phyloP scores from a whole-genome alignment of 257 asterid genomes.

The Penstemon eatonii region DNA sequence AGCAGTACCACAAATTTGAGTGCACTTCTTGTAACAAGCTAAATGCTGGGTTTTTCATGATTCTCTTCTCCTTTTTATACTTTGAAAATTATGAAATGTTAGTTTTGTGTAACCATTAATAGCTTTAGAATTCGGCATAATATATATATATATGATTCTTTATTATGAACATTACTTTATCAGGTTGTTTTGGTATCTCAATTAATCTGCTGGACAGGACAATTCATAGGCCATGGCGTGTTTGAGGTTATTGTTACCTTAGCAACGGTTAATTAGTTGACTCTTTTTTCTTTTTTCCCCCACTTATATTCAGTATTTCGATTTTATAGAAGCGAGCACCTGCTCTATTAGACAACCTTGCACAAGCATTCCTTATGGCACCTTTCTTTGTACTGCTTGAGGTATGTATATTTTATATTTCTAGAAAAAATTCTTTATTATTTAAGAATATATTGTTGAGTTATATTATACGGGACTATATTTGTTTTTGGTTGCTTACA shows the following conservation, averaged over 20 bases:
- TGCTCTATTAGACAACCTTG: slow-evolving; percentile 89
- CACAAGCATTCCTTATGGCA: slow-evolving; percentile 94
- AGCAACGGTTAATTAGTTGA: too few species aligned
- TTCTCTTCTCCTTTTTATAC: not conserved
- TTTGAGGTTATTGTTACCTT: slow-evolving; percentile 66
- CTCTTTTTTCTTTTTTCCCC: not conserved
- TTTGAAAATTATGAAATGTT: not conserved
- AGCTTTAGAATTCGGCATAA: not conserved
- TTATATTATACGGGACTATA: too few species aligned
- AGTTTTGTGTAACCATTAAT: not conserved
- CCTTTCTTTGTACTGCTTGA: slow-evolving; percentile 90
- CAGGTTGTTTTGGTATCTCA: slow-evolving; percentile 87
- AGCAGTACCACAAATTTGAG: not conserved
- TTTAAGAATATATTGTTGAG: too few species aligned
- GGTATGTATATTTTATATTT: slow-evolving; percentile 39
- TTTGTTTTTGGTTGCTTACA: slow-evolving; percentile 22
- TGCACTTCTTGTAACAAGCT: not conserved
- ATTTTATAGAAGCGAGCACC: slow-evolving; percentile 89
- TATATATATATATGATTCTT: slow-evolving; percentile 3
- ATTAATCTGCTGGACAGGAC: slow-evolving; percentile 92
- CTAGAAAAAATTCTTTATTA: too few species aligned
- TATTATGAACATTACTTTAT: slow-evolving; percentile 21
- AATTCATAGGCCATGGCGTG: slow-evolving; percentile 87
- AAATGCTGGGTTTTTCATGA: not conserved
- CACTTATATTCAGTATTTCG: not conserved